Conservation (phyloP, 2,329 filamentous ascomycete species). For the Rhynchosporium agropyri region DNA sequence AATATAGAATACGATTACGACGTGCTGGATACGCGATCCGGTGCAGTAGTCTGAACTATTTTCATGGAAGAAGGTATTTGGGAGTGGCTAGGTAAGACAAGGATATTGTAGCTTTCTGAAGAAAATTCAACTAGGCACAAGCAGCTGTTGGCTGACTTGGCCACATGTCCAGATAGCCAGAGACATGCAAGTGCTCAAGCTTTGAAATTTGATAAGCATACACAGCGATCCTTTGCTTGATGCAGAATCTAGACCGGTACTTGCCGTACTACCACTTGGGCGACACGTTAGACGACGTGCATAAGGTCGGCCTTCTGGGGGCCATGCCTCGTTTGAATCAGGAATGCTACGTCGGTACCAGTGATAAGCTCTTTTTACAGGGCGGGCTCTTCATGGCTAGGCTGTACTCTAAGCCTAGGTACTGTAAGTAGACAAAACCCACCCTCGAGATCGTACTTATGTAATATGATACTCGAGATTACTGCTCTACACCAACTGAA, state of each 20-base stretch:
- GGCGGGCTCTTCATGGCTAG: conserved; percentile 4
- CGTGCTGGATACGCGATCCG: neutral
- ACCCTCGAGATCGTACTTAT: neutral
- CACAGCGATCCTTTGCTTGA: conserved; percentile 8
- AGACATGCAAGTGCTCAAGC: conserved; percentile 10
- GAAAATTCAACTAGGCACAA: conserved; percentile 6
- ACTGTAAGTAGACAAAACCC: neutral
- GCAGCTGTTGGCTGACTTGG: neutral
- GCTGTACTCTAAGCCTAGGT: too few species aligned
- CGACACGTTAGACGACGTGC: conserved; percentile 17
- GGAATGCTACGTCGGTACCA: neutral
- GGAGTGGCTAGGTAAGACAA: neutral
- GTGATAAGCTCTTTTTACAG: conserved; percentile 11
- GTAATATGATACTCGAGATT: neutral
- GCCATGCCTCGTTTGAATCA: neutral
- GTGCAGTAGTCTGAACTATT: too few species aligned
- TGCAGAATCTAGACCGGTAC: conserved; percentile 11
- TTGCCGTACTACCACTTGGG: conserved; percentile 10
- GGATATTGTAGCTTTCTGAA: conserved; percentile 5
- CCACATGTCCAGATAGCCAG: neutral
- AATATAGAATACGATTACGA: neutral
- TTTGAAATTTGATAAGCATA: conserved; percentile 8
- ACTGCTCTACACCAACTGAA: conserved; percentile 7
- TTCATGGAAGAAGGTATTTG: neutral
- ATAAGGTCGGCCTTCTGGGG: neutral